Evolutionary conservation across 2,329 filamentous ascomycete species (phyloP), one percentile per base, ranked within the genome.

Genomic region (Celoporthe dispersa): DNA sequence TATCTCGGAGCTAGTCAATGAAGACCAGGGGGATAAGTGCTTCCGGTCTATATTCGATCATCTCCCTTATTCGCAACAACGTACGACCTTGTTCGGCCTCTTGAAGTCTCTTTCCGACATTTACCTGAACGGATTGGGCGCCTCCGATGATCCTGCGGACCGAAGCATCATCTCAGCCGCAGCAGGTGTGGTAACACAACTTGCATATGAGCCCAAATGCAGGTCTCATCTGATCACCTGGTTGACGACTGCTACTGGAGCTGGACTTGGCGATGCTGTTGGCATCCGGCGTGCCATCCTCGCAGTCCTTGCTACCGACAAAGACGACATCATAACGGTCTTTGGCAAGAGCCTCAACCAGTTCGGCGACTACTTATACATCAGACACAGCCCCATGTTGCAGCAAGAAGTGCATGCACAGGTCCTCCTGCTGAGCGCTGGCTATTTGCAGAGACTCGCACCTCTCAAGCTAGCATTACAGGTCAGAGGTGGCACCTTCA

Each of bases 321-420:
- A 81, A 70, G 84, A 84, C 1, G 80, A 80, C 28, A 80, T 93
- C 2, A 81, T 84, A 6, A 81, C 78, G 0, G 81, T 92, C 48
- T 78, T 95, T 68, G 89, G 94, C 75, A 93, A 89, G 76, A 88
- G 86, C 64, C 82, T 97, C 64, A 84, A 83, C 53, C 88, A 91
- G 64, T 97, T 98, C 78, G 93, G 93, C 0, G 94, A 98, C 75
- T 89, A 92, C 64, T 83, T 98, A 14, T 97, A 94, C 76, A 94
- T 98, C 74, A 92, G 89, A 70, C 94, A 98, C 79, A 88, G 92
- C 0, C 91, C 94, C 6, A 88, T 92, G n/a, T 77, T 96, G 53
- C 92, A 94, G 76, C 96, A 99, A 85, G 93, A 98, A 86, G 94
- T 90, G 35, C 91, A 94, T 77, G 88, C 92, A 1, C 93, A 98